A percentile compares a stretch with the other conserved stretches of the same genome.
Conservation (phyloP, 192 early-diverging fungal species). For the Cladochytrium replicatum region DNA sequence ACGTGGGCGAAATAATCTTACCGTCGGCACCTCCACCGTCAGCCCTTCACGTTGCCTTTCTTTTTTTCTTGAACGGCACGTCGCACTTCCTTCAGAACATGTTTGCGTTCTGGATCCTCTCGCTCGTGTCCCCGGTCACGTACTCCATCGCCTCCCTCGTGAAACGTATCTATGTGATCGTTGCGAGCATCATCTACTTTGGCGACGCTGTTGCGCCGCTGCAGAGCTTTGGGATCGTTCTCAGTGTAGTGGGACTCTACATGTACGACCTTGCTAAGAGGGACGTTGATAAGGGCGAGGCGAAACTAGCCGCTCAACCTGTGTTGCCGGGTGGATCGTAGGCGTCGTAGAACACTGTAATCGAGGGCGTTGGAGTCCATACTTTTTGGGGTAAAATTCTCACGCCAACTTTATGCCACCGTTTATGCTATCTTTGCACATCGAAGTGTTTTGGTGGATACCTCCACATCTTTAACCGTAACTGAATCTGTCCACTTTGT, state of each 20-base stretch:
- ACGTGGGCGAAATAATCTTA: neutral
- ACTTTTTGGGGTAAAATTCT: too few species aligned
- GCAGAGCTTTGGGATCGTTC: constrained; percentile 62
- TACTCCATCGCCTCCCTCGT: constrained; percentile 77
- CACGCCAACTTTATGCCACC: too few species aligned
- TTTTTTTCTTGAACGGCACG: constrained; percentile 68
- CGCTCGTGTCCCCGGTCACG: constrained; percentile 70
- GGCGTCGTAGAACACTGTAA: too few species aligned
- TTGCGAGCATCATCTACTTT: constrained; percentile 72
- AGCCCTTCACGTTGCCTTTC: constrained; percentile 21
- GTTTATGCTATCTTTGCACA: too few species aligned
- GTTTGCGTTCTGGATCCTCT: constrained; percentile 70
- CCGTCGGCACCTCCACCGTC: constrained; percentile 3
- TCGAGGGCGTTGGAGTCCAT: too few species aligned
- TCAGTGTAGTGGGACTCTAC: constrained; percentile 77
- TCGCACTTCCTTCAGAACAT: constrained; percentile 74
- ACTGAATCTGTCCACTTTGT: too few species aligned
- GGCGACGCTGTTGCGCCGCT: constrained; percentile 55
- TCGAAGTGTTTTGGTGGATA: too few species aligned
- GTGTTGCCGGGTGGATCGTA: too few species aligned
- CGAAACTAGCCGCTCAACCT: constrained; percentile 9
- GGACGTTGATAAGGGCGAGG: constrained; percentile 39
- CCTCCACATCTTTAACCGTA: too few species aligned
- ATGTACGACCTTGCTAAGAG: constrained; percentile 75
- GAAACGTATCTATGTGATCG: constrained; percentile 88